Percentiles rank a stretch among this genome's conserved stretches.
Conservation (phyloP, 805 yeast species). For the Schwanniomyces vanrijiae region DNA sequence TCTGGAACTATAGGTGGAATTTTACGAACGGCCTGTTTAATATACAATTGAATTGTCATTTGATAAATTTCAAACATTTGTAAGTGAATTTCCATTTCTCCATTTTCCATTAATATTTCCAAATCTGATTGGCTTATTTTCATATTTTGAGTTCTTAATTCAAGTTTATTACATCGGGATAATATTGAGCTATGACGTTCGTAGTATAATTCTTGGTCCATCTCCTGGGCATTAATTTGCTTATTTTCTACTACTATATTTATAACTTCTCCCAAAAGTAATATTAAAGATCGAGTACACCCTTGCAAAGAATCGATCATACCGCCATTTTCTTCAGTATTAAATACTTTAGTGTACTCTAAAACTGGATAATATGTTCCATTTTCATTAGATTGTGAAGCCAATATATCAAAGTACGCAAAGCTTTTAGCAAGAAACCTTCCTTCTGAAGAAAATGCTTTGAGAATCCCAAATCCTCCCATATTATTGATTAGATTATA, state of each 20-base stretch:
- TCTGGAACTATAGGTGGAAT: constrained; percentile 14
- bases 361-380: constrained; percentile 22
- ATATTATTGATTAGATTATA: constrained; percentile 8
- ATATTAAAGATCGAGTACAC: constrained; percentile 5
- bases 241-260: constrained; percentile 17
- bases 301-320: constrained; percentile 24
- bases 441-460: constrained; percentile 7
- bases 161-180: constrained; percentile 10
- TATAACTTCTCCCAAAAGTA: constrained; percentile 19
- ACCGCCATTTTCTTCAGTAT: constrained; percentile 2
- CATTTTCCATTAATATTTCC: constrained; percentile 3
- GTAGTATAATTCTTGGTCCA: constrained; percentile 5
- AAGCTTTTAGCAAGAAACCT: constrained; percentile 10
- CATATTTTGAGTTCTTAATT: background rate
- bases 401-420: constrained; percentile 13
- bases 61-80: constrained; percentile 9
- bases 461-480: constrained; percentile 10
- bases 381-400: constrained; percentile 12
- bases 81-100: constrained; percentile 7
- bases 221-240: constrained; percentile 4
- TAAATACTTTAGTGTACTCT: constrained; percentile 12
- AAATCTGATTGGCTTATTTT: constrained; percentile 1
- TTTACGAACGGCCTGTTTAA: constrained; percentile 7
- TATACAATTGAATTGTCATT: constrained; percentile 3
- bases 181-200: constrained; percentile 10